Conservation (phyloP, 2,329 filamentous ascomycete genomes). For the Piedraia hortae region DNA sequence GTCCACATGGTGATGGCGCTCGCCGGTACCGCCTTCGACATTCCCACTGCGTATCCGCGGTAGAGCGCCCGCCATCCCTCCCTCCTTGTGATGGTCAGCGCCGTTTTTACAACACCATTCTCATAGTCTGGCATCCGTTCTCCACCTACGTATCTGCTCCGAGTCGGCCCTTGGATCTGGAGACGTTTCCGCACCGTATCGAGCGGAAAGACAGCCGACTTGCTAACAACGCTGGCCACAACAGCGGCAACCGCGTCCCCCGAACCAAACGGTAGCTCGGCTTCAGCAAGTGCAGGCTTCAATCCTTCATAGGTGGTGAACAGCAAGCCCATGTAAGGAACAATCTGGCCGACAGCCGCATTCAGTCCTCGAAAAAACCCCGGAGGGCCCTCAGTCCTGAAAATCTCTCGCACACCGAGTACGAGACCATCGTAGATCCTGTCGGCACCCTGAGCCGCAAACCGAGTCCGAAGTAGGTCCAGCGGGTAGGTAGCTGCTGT, state of each 20-base stretch:
- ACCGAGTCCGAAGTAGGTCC: conserved; percentile 75
- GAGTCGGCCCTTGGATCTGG: conserved; percentile 80
- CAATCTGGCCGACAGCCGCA: conserved; percentile 61
- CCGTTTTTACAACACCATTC: conserved; percentile 34
- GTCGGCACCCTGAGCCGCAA: conserved; percentile 72
- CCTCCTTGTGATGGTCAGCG: conserved; percentile 36
- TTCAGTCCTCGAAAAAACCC: conserved; percentile 77
- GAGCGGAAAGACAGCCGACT: conserved; percentile 75
- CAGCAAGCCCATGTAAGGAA: conserved; percentile 93
- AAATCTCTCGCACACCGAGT: conserved; percentile 44
- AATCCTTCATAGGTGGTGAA: conserved; percentile 70
- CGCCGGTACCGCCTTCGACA: conserved; percentile 81
- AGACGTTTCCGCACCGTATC: conserved; percentile 80
- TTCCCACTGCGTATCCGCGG: conserved; percentile 59
- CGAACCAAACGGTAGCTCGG: conserved; percentile 29
- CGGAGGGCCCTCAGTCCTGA: conserved; percentile 38
- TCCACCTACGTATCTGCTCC: conserved; percentile 36
- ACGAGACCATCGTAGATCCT: conserved; percentile 50
- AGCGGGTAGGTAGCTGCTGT: conserved; percentile 75
- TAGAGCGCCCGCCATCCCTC: conserved; percentile 68
- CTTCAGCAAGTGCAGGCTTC: conserved; percentile 15
- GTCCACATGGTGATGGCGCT: conserved; percentile 89
- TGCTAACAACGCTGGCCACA: conserved; percentile 50
- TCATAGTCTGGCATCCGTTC: conserved; percentile 66
- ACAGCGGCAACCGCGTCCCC: conserved; percentile 66